Evolutionary conservation across 1,284 basidiomycete species (phyloP).

Genomic region (Xerocomus minutiporus): DNA sequence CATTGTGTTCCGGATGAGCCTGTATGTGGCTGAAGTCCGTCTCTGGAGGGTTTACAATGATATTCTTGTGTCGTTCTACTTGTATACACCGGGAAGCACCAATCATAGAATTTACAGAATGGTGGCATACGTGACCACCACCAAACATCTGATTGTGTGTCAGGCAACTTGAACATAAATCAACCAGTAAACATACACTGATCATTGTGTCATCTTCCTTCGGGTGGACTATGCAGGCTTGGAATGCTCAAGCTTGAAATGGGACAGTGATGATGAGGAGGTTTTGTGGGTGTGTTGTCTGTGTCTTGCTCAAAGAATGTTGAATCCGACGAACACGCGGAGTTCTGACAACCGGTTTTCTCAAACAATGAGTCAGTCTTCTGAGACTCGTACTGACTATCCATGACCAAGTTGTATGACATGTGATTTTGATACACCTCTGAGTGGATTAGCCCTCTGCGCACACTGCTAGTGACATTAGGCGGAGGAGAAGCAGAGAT

Average conservation of each 20-base stretch:
- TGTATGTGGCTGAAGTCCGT: conserved; percentile 29
- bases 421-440: conserved; percentile 32
- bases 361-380: conserved; percentile 61
- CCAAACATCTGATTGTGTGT: conserved; percentile 61
- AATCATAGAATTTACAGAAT: conserved; percentile 59
- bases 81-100: conserved; percentile 67
- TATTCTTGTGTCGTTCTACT: conserved; percentile 57
- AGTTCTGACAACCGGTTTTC: conserved; percentile 44
- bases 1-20: conserved; percentile 29
- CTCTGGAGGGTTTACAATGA: conserved; percentile 34
- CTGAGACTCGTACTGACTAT: conserved; percentile 31
- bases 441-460: conserved; percentile 1
- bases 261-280: conserved; percentile 51
- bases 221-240: conserved; percentile 46
- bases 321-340: no score
- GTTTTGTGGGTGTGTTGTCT: conserved; percentile 9
- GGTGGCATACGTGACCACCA: conserved; percentile 64
- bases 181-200: conserved; percentile 43
- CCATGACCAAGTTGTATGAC: conserved; percentile 62
- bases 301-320: no score
- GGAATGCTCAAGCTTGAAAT: conserved; percentile 57
- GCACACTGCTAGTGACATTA: conserved; percentile 33
- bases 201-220: conserved; percentile 79
- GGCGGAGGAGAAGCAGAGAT: conserved; percentile 60
- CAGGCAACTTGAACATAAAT: conserved; percentile 4